phyloP scores from a whole-genome alignment of 495 filamentous ascomycete species.

The Chaetomidium leptoderma region DNA sequence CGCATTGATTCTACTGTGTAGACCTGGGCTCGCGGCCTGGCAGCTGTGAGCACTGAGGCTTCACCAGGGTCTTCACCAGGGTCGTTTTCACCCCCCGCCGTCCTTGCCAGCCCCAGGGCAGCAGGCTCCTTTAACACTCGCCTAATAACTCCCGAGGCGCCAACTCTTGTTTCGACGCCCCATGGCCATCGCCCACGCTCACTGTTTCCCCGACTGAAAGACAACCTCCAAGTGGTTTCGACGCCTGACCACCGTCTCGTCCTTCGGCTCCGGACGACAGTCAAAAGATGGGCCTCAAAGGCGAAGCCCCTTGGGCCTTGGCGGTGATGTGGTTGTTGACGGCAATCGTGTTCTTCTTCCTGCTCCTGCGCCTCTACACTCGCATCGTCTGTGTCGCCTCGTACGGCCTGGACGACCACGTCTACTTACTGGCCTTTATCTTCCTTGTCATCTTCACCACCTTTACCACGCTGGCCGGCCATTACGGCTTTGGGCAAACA shows the following conservation, averaged over 20 bases:
- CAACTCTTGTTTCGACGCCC: background rate
- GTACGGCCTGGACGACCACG: constrained; percentile 34
- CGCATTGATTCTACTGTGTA: background rate
- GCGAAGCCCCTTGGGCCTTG: constrained; percentile 15
- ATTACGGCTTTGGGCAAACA: constrained; percentile 35
- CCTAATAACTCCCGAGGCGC: background rate
- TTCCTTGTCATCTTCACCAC: constrained; percentile 32
- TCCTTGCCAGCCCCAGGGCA: background rate
- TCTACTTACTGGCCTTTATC: constrained; percentile 27
- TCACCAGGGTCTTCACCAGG: background rate
- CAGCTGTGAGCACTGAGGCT: too few relatives aligned
- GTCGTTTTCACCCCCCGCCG: too few relatives aligned
- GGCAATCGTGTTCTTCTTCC: constrained; percentile 15
- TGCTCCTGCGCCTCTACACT: constrained; percentile 33
- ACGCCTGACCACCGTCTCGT: background rate
- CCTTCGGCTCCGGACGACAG: background rate
- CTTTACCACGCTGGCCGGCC: constrained; percentile 30
- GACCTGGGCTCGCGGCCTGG: background rate
- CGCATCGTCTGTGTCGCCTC: constrained; percentile 30
- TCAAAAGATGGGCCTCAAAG: constrained; percentile 13
- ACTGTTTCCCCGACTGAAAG: background rate
- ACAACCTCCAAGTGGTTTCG: background rate
- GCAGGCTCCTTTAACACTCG: background rate
- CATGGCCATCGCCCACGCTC: background rate
- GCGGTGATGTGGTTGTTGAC: constrained; percentile 28